Conservation (phyloP, 176 grass and related monocot genomes). For the Olyra latifolia region DNA sequence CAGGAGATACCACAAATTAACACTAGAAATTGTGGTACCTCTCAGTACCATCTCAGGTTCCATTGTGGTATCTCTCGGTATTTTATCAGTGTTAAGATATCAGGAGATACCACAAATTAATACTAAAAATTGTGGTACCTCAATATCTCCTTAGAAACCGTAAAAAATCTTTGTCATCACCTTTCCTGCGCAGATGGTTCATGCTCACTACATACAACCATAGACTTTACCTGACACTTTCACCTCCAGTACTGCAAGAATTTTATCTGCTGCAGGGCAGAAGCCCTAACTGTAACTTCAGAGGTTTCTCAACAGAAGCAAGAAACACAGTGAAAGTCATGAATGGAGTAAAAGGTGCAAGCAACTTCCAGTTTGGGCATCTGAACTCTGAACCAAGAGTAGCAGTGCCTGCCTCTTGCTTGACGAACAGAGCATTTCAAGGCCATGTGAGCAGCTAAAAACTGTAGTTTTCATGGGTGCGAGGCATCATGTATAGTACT, state of each 20-base stretch:
- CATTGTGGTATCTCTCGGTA: too few species aligned
- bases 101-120: too few species aligned
- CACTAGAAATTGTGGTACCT: too few species aligned
- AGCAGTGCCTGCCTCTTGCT: not conserved
- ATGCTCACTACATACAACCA: slow-evolving; percentile 2
- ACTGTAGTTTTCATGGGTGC: slow-evolving; percentile 1
- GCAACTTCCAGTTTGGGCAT: slow-evolving; percentile 15
- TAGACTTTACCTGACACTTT: slow-evolving; percentile 26
- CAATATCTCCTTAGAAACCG: too few species aligned
- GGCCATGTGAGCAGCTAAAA: slow-evolving; percentile 21
- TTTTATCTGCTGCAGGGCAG: slow-evolving; percentile 4
- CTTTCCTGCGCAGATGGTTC: slow-evolving; percentile 38
- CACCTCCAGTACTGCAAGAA: slow-evolving; percentile 34
- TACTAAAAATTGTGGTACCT: too few species aligned
- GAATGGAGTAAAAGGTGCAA: slow-evolving; percentile 1
- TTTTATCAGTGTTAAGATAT: too few species aligned
- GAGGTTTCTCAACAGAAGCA: not conserved
- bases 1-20: too few species aligned
- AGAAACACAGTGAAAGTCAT: not conserved
- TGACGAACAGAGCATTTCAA: not conserved
- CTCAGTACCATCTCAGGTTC: too few species aligned
- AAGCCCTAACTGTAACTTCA: not conserved
- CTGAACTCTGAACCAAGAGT: not conserved
- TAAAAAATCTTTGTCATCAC: slow-evolving; percentile 39
- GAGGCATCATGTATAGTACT: not conserved